phyloP scores from a whole-genome alignment of 441 rosid species.

The Populus hybrid region DNA sequence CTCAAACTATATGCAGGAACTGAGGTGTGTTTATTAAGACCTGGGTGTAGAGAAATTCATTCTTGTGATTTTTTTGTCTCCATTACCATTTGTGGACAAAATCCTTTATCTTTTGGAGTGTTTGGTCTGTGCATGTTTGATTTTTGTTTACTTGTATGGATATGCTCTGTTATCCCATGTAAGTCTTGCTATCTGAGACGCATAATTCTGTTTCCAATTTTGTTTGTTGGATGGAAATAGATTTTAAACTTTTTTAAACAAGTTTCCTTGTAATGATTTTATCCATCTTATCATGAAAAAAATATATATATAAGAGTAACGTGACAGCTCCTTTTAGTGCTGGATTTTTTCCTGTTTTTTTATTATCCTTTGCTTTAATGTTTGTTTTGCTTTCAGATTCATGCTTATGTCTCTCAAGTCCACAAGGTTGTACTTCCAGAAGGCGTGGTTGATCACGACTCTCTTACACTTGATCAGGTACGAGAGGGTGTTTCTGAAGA shows the following conservation, averaged over 20 bases:
- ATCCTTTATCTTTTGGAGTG: neutral
- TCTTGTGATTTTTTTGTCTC: neutral
- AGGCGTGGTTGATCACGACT: constrained; percentile 58
- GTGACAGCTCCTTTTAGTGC: neutral
- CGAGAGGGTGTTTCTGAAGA: neutral
- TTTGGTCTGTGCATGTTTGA: neutral
- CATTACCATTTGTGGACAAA: neutral
- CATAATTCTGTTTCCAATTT: neutral
- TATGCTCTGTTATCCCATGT: neutral
- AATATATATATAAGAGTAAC: neutral
- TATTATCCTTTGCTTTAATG: neutral
- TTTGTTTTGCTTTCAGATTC: constrained; percentile 47
- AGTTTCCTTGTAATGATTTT: neutral
- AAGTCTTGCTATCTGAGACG: neutral
- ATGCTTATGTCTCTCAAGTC: constrained; percentile 94
- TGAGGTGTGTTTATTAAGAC: constrained; percentile 52
- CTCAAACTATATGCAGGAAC: constrained; percentile 75
- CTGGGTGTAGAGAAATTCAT: neutral
- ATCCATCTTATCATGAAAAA: neutral
- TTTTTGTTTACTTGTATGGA: neutral
- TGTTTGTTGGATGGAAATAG: neutral
- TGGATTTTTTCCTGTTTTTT: constrained; percentile 1
- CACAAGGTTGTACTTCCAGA: constrained; percentile 84
- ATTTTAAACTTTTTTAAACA: neutral
- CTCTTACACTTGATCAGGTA: constrained; percentile 81